A percentile compares a stretch with the other conserved stretches of the same genome.
phyloP scores from a whole-genome alignment of 352 stramenopile genomes.

The Pythium aristosporum region DNA sequence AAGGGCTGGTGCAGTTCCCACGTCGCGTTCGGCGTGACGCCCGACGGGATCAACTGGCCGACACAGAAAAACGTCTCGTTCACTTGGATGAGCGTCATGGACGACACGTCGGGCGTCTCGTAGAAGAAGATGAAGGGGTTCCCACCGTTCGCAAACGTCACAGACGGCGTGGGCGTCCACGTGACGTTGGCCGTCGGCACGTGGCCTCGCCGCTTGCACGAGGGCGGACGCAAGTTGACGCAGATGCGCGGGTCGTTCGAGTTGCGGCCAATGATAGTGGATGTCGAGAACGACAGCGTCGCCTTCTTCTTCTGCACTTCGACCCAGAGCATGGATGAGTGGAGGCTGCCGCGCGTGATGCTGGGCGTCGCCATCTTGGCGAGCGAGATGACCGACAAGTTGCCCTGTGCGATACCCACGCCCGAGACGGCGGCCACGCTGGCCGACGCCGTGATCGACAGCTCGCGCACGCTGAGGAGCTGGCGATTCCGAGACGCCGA shows the following conservation, averaged over 20 bases:
- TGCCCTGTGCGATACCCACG: conserved; percentile 10
- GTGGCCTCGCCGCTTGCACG: conserved; percentile 51
- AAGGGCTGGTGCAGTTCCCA: conserved; percentile 75
- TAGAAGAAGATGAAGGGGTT: conserved; percentile 81
- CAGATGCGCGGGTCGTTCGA: conserved; percentile 71
- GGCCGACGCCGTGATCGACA: conserved; percentile 36
- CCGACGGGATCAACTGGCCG: conserved; percentile 60
- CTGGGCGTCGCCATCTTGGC: conserved; percentile 55
- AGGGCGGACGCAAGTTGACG: conserved; percentile 54
- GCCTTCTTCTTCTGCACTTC: conserved; percentile 57
- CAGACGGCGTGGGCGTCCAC: conserved; percentile 37
- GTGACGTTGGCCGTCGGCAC: conserved; percentile 46
- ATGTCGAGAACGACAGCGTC: conserved; percentile 78
- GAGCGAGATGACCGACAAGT: conserved; percentile 51
- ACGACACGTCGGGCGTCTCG: conserved; percentile 48
- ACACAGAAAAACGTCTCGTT: conserved; percentile 82
- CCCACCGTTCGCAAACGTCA: conserved; percentile 67
- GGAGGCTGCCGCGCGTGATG: conserved; percentile 41
- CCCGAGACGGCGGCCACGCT: conserved; percentile 9
- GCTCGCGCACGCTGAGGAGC: conserved; percentile 33
- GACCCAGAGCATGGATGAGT: conserved; percentile 79
- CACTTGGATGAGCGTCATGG: conserved; percentile 42
- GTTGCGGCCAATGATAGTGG: conserved; percentile 60
- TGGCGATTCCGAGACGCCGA: background rate
- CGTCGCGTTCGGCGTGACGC: conserved; percentile 48